Evolutionary conservation across 225 moss, liverwort and hornwort genomes (phyloP), one percentile per base, ranked within the genome.

Genomic region (Bryoerythrophyllum caledonicum): DNA sequence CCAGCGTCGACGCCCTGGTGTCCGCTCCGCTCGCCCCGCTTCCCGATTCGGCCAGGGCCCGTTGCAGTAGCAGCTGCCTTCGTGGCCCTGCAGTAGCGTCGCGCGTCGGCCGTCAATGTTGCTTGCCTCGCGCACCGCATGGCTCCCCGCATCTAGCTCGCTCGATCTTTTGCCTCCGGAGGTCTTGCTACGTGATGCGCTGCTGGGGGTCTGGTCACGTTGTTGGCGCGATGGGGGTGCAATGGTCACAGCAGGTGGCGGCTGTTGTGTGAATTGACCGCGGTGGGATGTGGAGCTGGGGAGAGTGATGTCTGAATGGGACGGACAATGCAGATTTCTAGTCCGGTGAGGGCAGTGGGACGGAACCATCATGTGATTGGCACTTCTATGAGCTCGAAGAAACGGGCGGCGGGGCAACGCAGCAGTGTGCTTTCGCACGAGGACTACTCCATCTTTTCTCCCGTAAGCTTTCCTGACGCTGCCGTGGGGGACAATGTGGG

Each of bases 251-350:
- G 38, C 8, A 8, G 38, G 8, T 38, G 38, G 38, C 38, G 38
- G 38, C 34, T 34, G 34, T 34, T 34, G 34, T 8, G 38, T 38
- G 38, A 38, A 38, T 38, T 38, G 38, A 8, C 9, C 10, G 10
- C 37, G 38, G 34, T 34, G 64, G 38, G 30, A 60, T 46, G 43
- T 21, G 17, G 25, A 38, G 53, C 2, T 26, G 8, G 54, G 3
- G 11, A n/a, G 43, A 60, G 80, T 71, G 60, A 84, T 84, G 84
- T 71, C 78, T 72, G 71, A 78, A 81, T 84, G 81, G 75, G 81
- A 74, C 81, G 78, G 81, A 81, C 81, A 75, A 84, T 81, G 84
- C 84, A 84, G 74, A 81, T 81, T 78, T 78, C 81, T 20, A 71
- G 62, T 66, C 25, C 75, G 7, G 55, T 9, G 63, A 71, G 78